Evolutionary conservation across 345 rosid species (phyloP), one percentile per base, ranked within the genome.

Genomic region (Populus deltoides): DNA sequence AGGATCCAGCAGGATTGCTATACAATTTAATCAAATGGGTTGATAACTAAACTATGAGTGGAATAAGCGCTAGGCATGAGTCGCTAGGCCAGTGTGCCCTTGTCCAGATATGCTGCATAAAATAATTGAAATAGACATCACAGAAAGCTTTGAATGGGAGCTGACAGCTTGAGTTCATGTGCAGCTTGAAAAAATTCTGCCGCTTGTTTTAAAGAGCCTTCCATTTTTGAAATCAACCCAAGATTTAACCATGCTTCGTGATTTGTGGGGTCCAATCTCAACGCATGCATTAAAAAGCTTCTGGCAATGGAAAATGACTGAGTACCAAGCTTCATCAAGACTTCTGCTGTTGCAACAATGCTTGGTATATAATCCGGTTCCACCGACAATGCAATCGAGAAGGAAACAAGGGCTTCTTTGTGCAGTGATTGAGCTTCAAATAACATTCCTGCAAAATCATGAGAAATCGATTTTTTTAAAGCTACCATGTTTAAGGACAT

Each of bases 181-280:
- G 99, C 97, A 70, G 98, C 98, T 83, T 96, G 97, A 81, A 90
- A 92, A 83, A 82, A 96, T 36, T 96, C 97, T 38, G 97, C 97
- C 25, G 98, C 98, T 86, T 89, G 94, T 55, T 86, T 89, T 33
- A 88, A 72, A 5, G 87, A 87, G 76, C 98, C 99, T 85, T 96
- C 96, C 91, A 67, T 84, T 82, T 90, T 93, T 71, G 93, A 86
- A 80, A 95, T 88, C 73, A 83, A 72, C 47, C 97, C 99, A 24
- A 96, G 92, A 81, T 90, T 89, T 89, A 88, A 86, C 97, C 98
- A 96, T 4, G 92, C 95, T 39, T 90, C 84, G 15, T 91, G 92
- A 74, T 90, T 91, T 29, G 89, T 89, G 31, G 99, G 97, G 62
- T 96, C 95, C 78, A 92, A 70, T 31, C 88, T 85, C 80, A 96